Evolutionary conservation across 495 filamentous ascomycete species (phyloP), one percentile per base, ranked within the genome.

Genomic region (Neurospora sp.): DNA sequence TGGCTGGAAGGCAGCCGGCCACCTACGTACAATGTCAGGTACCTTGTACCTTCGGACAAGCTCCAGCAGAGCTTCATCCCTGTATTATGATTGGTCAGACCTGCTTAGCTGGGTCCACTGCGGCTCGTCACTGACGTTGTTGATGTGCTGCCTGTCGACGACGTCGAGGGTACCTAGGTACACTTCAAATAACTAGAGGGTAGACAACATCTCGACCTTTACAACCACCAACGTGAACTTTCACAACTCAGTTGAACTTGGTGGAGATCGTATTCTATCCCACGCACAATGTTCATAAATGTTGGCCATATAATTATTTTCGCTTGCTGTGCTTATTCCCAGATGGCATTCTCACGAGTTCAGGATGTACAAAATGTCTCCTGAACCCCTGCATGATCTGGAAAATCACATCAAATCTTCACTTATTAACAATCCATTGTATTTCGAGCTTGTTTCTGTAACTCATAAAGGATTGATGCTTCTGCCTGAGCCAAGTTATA

Each of bases 101-200:
- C n/a, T n/a, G n/a, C n/a, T n/a, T n/a, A 69, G 69, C 70, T 39
- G n/a, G 73, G 42, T 44, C 74, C 75, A 72, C 62, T 73, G 62
- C 74, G 72, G 72, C 77, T 71, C 72, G 71, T 79, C 75, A 76
- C 77, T 80, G 79, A 81, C 79, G 79, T 81, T 81, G 77, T 80
- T 79, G 74, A 79, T 75, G 78, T 80, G 79, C 75, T 81, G 79
- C 79, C 79, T 81, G 75, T 49, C 73, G 72, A 62, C 54, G 49
- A 60, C 49, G 49, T 60, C 49, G 4, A 60, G 23, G 49, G 54
- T 62, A 35, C 54, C 8, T 16, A 7, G 2, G 12, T 60, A 31
- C 54, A 62, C n/a, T n/a, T 11, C n/a, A n/a, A 23, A 20, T 49
- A 23, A 49, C 14, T 44, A 9, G 49, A 35, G 54, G 23, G 54